Base-by-base conservation (phyloP, 805 yeast genomes). In the Metschnikowia matae region DNA sequence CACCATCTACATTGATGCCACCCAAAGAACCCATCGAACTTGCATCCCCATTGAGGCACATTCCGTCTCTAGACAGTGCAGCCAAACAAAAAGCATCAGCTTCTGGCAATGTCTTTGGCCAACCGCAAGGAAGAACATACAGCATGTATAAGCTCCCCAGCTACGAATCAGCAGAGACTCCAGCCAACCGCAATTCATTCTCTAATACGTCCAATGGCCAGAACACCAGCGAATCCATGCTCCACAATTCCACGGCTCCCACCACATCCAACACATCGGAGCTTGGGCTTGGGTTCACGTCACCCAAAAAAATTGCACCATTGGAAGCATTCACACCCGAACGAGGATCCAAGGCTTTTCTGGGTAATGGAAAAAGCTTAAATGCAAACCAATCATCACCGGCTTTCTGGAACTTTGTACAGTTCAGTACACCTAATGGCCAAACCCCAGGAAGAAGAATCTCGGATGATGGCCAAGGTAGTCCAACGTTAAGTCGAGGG, bases 341-440 rank as follows among this genome's bases (percentile, higher is more conserved):
- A 48, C 56, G 78, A 15, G 77, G 78, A 4, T 62, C 69, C 11
- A 70, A 69, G 51, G 52, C 67, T 1, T 10, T 41, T 17, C 46
- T 35, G 17, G 55, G 50, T 6, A 51, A 51, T 10, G 57, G 58
- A 29, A 67, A 63, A 44, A 49, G 62, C 4, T 48, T 74, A 64
- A 61, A 71, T 69, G 63, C 71, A 66, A 66, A 71, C 69, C 80
- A 68, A 70, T 80, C 85, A 31, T 88, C 96, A 1, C 98, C 98
- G 1, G 97, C 96, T 15, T 80, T 91, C 52, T 89, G 97, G 97
- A 88, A 87, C 63, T 84, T 88, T 69, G 89, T 91, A 62, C 96
- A 90, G 61, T 83, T 91, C 51, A 70, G 74, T 50, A 74, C 77
- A 4, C 78, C 77, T 3, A 71, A 71, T 48, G 75, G 73, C 7